Evolutionary conservation across 768 basidiomycete genomes (phyloP).

Genomic region (Leccinum rimulosum): DNA sequence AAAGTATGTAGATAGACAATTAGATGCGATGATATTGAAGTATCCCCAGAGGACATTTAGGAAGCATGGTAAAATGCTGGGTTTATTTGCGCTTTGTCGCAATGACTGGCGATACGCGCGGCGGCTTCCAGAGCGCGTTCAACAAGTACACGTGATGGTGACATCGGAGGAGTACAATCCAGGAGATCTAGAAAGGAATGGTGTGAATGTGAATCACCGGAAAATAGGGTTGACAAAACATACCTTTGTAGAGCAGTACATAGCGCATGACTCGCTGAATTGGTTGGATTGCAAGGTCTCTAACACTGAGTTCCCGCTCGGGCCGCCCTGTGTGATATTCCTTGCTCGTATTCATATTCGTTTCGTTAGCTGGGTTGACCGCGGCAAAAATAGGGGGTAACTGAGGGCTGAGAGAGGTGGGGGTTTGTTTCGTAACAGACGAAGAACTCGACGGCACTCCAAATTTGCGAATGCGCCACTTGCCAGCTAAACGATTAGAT

Average conservation of each 20-base stretch:
- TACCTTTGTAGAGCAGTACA: conserved; percentile 59
- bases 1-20: not conserved
- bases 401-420: conserved; percentile 10
- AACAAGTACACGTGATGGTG: conserved; percentile 49
- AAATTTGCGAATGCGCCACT: conserved; percentile 25
- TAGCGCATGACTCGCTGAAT: conserved; percentile 65
- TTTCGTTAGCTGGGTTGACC: conserved; percentile 3
- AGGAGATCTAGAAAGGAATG: conserved; percentile 43
- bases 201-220: conserved; percentile 3
- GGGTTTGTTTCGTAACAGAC: conserved; percentile 2
- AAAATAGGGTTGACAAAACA: conserved; percentile 12
- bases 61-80: conserved; percentile 38
- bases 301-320: conserved; percentile 33
- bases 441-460: conserved; percentile 5
- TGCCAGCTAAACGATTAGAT: conserved; percentile 14
- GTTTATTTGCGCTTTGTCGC: conserved; percentile 60
- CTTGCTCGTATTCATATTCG: conserved; percentile 4
- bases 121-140: conserved; percentile 59
- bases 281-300: conserved; percentile 63
- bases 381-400: conserved; percentile 12
- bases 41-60: conserved; percentile 2
- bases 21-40: conserved; percentile 1
- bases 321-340: not conserved
- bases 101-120: conserved; percentile 54
- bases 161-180: conserved; percentile 46